A percentile compares a stretch with the other conserved stretches of the same genome.
These are phyloP conservation scores for Talaromyces sp. DNA, from an alignment of 2,329 filamentous ascomycete genomes.

Conservation along the genomic window DNA sequence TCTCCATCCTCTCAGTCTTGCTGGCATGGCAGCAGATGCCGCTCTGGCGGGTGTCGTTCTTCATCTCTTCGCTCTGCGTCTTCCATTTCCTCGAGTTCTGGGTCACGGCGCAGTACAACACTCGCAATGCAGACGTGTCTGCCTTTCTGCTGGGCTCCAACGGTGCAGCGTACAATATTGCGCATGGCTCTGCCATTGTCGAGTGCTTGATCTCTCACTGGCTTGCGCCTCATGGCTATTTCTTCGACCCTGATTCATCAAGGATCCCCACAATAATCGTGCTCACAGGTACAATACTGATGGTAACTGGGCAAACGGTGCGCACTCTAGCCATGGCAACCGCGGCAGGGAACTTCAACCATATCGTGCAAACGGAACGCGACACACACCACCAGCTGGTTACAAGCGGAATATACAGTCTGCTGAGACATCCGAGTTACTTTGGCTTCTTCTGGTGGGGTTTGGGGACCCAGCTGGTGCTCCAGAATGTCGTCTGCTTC, in stretches of 20 bases:
- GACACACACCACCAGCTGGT: constrained; percentile 74
- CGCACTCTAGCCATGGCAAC: constrained; percentile 82
- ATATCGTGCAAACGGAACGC: constrained; percentile 65
- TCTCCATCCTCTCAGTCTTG: constrained; percentile 22
- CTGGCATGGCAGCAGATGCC: constrained; percentile 17
- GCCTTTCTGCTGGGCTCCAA: constrained; percentile 83
- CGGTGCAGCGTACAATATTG: constrained; percentile 75
- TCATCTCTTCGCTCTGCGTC: constrained; percentile 55
- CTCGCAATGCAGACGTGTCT: constrained; percentile 60
- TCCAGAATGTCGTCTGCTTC: constrained; percentile 79
- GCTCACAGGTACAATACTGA: constrained; percentile 55
- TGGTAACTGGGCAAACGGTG: constrained; percentile 65
- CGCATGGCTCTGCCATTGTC: constrained; percentile 66
- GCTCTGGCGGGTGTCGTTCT: constrained; percentile 54
- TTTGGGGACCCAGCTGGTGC: constrained; percentile 82
- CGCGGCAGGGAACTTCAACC: constrained; percentile 88
- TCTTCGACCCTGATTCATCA: constrained; percentile 29
- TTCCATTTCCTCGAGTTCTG: constrained; percentile 98
- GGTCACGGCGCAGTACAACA: constrained; percentile 81
- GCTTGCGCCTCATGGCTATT: constrained; percentile 36
- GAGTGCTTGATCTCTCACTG: constrained; percentile 55
- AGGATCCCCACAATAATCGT: constrained; percentile 29
- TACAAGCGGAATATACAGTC: constrained; percentile 69
- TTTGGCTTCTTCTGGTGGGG: constrained; percentile 99
- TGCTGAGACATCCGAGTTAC: constrained; percentile 81